These are phyloP conservation scores for Metschnikowia lunata DNA, from an alignment of 805 yeast species.

Conservation along the genomic window DNA sequence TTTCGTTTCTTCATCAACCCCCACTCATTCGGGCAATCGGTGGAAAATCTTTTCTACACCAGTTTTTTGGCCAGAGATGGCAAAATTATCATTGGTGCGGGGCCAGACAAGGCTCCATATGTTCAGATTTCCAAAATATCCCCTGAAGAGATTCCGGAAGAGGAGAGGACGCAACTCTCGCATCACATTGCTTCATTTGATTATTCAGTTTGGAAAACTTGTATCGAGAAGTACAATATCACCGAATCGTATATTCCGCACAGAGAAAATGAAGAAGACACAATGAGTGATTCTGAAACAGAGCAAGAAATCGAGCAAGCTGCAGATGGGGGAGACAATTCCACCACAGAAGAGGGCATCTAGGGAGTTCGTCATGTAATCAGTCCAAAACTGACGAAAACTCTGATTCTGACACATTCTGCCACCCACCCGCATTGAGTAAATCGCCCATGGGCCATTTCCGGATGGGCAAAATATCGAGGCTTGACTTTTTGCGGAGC, in stretches of 20 bases:
- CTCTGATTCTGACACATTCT: slow-evolving; percentile 9
- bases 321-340: too few relatives aligned
- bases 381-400: neutral
- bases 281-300: slow-evolving; percentile 1
- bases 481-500: slow-evolving; percentile 42
- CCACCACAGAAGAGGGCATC: too few relatives aligned
- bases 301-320: too few relatives aligned
- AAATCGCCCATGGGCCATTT: slow-evolving; percentile 77
- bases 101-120: slow-evolving; percentile 44
- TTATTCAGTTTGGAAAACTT: slow-evolving; percentile 56
- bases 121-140: slow-evolving; percentile 25
- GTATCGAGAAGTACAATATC: slow-evolving; percentile 54
- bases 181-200: slow-evolving; percentile 77
- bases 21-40: slow-evolving; percentile 65
- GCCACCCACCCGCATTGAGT: slow-evolving; percentile 50
- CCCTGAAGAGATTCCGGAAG: slow-evolving; percentile 2
- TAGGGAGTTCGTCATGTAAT: neutral
- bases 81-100: slow-evolving; percentile 46
- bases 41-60: slow-evolving; percentile 79
- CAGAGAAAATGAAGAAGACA: slow-evolving; percentile 23
- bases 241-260: slow-evolving; percentile 50
- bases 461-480: slow-evolving; percentile 59
- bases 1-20: slow-evolving; percentile 74
- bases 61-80: slow-evolving; percentile 80
- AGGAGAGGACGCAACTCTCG: slow-evolving; percentile 10